Conservation (phyloP, 192 early-diverging fungal genomes). For the Podila horticola region DNA sequence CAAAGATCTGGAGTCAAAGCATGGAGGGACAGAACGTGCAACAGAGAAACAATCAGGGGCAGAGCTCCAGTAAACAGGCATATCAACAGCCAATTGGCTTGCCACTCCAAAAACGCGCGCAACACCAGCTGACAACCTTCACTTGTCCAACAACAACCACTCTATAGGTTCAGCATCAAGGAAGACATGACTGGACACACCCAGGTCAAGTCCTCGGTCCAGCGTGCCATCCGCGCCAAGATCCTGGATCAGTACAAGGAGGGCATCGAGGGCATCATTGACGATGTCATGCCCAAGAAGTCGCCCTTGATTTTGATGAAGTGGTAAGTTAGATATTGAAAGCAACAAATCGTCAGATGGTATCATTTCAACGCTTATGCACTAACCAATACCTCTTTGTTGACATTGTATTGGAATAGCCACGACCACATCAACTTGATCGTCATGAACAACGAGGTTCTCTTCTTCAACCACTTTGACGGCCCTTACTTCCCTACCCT, state of each 20-base stretch:
- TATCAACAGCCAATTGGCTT: not conserved
- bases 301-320: constrained; percentile 86
- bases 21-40: not conserved
- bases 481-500: constrained; percentile 91
- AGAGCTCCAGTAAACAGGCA: not conserved
- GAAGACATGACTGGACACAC: constrained; percentile 88
- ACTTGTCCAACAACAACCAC: not conserved
- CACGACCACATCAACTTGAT: constrained; percentile 90
- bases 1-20: not conserved
- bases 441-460: constrained; percentile 82
- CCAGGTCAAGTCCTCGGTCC: constrained; percentile 92
- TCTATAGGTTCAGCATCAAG: constrained; percentile 73
- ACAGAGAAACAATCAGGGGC: no score
- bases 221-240: constrained; percentile 85
- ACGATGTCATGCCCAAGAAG: constrained; percentile 98
- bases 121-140: not conserved
- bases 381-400: not conserved
- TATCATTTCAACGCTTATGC: not conserved
- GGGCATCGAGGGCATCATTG: constrained; percentile 80
- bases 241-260: constrained; percentile 90
- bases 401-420: constrained; percentile 54
- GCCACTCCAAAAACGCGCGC: not conserved
- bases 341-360: not conserved
- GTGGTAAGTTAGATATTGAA: constrained; percentile 71
- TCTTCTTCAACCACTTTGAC: constrained; percentile 97